phyloP scores from a whole-genome alignment of 1,139 yeast species.

The Sporopachydermia cereana region DNA sequence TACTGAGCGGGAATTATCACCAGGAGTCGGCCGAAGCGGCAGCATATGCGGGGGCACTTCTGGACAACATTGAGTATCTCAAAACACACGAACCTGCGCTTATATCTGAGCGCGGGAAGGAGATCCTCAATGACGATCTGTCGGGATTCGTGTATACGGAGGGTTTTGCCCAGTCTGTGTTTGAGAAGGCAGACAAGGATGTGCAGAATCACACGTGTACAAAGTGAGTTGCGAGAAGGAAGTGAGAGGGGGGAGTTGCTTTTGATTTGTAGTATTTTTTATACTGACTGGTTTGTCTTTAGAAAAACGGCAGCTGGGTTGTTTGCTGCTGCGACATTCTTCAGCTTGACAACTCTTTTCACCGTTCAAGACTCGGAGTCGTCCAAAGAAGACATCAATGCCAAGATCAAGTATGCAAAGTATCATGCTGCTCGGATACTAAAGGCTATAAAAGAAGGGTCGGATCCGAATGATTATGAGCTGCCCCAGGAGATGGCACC shows the following conservation, averaged over 20 bases:
- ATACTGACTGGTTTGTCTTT: neutral
- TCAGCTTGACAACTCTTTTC: conserved; percentile 16
- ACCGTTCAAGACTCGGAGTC: conserved; percentile 19
- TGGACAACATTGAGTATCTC: conserved; percentile 51
- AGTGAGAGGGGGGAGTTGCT: neutral
- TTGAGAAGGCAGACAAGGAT: conserved; percentile 40
- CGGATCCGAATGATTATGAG: conserved; percentile 40
- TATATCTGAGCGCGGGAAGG: conserved; percentile 27
- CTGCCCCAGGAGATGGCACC: conserved; percentile 20
- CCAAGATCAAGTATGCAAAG: conserved; percentile 42
- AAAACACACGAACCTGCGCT: conserved; percentile 25
- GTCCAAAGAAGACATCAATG: conserved; percentile 17
- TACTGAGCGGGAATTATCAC: conserved; percentile 49
- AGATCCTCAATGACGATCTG: conserved; percentile 44
- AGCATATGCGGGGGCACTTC: conserved; percentile 40
- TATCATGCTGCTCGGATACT: conserved; percentile 47
- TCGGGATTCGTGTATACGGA: conserved; percentile 47
- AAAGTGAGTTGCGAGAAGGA: conserved; percentile 12
- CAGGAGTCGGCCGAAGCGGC: conserved; percentile 40
- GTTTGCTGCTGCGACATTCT: conserved; percentile 37
- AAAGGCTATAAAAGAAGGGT: conserved; percentile 32
- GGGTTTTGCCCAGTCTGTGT: conserved; percentile 49
- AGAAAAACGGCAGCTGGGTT: conserved; percentile 34
- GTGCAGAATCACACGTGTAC: conserved; percentile 28
- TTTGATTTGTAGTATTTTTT: neutral